Base-by-base conservation (phyloP, 768 basidiomycete genomes). In the Hygrocybe coccinea region DNA sequence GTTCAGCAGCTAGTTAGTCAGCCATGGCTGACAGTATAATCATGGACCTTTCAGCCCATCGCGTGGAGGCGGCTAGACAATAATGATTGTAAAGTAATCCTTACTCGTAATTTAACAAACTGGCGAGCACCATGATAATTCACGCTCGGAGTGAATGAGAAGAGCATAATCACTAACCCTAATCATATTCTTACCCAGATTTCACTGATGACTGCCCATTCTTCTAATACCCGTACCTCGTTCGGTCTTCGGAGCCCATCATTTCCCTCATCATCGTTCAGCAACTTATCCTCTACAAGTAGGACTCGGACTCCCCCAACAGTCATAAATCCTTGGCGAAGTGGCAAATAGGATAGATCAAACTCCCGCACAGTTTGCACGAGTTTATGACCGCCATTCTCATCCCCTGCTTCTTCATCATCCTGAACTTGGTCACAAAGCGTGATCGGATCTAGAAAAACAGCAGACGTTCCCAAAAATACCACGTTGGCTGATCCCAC, bases 1-100 rank as follows among this genome's bases (percentile, higher is more conserved):
- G 94, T 95, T 8, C 94, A 97, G 67, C 83, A 87, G 53, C 83
- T 97, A 33, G 89, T 97, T 64, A 93, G 91, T 67, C 91, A 95
- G 62, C 86, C 91, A 8, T 94, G 91, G 91, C 69, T 82, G 43
- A 72, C 79, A 19, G 79, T 75, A 37, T 85, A 44, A 54, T 29
- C 29, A 19, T 21, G 4, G 39, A 4, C 29, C 29, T 29, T 29
- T 29, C 8, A 29, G 29, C 29, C 29, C 29, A 29, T 29, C 8
- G 8, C 29, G 4, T 29, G 29, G 5, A 25, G 4, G 8, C 12
- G 3, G 6, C 19, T 9, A 19, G 14, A 17, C 51, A 35, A 50
- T 5, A 50, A 12, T 14, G 15, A 14, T 19, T 41, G 35, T 52
- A 41, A 39, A n/a, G n/a, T n/a, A n/a, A n/a, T n/a, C n/a, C n/a